Conservation (phyloP, 257 asterid species). For the Solanum tarijense region DNA sequence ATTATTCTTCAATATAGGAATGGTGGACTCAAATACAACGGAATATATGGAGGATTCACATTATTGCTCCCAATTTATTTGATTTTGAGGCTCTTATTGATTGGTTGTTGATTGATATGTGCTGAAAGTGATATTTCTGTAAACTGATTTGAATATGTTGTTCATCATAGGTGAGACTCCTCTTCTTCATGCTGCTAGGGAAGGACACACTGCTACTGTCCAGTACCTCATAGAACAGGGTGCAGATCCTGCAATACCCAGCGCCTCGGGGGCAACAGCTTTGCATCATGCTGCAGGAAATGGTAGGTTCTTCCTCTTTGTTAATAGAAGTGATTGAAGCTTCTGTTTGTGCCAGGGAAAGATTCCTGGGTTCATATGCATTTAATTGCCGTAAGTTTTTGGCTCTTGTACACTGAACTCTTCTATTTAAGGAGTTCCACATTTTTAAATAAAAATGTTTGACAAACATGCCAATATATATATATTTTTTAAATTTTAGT, state of each 20-base stretch:
- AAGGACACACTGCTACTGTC: slow-evolving; percentile 69
- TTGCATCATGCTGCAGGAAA: slow-evolving; percentile 77
- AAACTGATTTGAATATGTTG: background rate
- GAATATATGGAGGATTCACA: background rate
- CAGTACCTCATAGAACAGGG: slow-evolving; percentile 69
- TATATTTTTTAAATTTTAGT: background rate
- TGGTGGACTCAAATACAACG: background rate
- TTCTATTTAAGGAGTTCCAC: background rate
- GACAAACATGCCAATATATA: too few relatives aligned
- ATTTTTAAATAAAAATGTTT: too few relatives aligned
- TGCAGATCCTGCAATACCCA: slow-evolving; percentile 39
- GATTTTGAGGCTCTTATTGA: background rate
- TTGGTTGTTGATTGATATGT: background rate
- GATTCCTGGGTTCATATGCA: background rate
- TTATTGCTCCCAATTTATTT: background rate
- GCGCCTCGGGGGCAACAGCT: slow-evolving; percentile 45
- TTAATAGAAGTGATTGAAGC: background rate
- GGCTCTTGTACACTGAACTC: background rate
- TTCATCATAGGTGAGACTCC: slow-evolving; percentile 70
- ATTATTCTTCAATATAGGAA: background rate
- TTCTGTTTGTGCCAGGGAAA: background rate
- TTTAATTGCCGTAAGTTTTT: background rate
- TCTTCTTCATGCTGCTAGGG: slow-evolving; percentile 72
- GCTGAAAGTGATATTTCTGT: background rate
- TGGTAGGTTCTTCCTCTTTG: slow-evolving; percentile 26